These are phyloP conservation scores for Acanthamoeba sp. DNA, from an alignment of 208 protist genomes.

Conservation along the genomic window DNA sequence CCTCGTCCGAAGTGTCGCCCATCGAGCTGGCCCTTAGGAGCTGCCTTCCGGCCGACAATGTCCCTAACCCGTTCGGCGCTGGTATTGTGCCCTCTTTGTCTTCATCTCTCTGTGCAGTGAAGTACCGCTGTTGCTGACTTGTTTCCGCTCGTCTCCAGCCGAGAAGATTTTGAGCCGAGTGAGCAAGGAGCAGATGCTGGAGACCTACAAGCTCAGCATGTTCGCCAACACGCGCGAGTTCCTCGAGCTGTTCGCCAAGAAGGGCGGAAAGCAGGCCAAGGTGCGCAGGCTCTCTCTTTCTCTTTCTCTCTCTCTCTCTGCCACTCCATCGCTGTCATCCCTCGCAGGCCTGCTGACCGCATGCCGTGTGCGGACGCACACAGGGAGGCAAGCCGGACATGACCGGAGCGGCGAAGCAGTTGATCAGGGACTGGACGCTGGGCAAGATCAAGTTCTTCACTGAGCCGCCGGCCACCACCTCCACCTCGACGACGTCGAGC, in stretches of 20 bases:
- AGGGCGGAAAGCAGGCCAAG: not conserved
- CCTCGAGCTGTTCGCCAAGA: conserved; percentile 30
- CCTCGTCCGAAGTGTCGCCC: conserved; percentile 12
- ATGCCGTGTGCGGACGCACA: not conserved
- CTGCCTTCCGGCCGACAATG: not conserved
- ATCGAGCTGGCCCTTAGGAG: not conserved
- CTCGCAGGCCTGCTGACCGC: not conserved
- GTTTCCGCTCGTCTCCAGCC: not conserved
- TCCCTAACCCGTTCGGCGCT: conserved; percentile 4
- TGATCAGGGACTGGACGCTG: conserved; percentile 22
- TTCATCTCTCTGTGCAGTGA: not conserved
- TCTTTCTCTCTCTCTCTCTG: too few relatives aligned
- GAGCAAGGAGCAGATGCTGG: conserved; percentile 37
- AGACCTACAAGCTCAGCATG: conserved; percentile 50
- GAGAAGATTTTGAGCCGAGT: conserved; percentile 36
- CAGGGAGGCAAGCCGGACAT: conserved; percentile 39
- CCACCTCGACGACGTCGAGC: not conserved
- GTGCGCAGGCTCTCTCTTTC: too few relatives aligned
- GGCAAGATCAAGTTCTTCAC: conserved; percentile 52
- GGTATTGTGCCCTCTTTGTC: not conserved
- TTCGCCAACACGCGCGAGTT: not conserved
- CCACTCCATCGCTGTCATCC: too few relatives aligned
- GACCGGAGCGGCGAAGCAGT: not conserved
- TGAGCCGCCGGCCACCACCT: not conserved
- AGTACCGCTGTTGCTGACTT: too few relatives aligned